Evolutionary conservation across 768 basidiomycete species (phyloP).

Genomic region (Amanita exitialis): DNA sequence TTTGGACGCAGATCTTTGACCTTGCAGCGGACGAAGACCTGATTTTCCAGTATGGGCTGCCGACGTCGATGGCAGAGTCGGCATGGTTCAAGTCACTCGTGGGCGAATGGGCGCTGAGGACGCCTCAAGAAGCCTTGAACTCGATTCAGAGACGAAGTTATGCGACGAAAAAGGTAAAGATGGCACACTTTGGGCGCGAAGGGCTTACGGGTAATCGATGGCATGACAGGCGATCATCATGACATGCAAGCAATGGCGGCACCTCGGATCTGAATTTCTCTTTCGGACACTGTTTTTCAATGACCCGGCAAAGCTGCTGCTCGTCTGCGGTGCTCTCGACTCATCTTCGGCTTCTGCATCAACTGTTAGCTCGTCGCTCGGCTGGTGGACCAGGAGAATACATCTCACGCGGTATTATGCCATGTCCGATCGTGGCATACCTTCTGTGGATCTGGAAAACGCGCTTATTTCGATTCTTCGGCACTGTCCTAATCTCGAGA

Average conservation of each 20-base stretch:
- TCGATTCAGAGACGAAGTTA: slow-evolving; percentile 52
- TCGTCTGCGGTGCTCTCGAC: slow-evolving; percentile 42
- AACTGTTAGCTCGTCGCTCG: slow-evolving; percentile 36
- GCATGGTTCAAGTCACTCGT: slow-evolving; percentile 50
- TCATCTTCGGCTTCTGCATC: slow-evolving; percentile 22
- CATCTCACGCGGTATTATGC: slow-evolving; percentile 49
- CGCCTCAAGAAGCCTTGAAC: slow-evolving; percentile 49
- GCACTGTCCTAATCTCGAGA: slow-evolving; percentile 65
- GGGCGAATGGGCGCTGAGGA: slow-evolving; percentile 46
- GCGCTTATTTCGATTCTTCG: slow-evolving; percentile 48
- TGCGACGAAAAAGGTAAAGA: slow-evolving; percentile 53
- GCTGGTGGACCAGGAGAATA: slow-evolving; percentile 69
- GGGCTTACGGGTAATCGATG: no score
- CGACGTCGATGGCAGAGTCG: slow-evolving; percentile 51
- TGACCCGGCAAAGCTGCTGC: slow-evolving; percentile 42
- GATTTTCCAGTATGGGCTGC: slow-evolving; percentile 52
- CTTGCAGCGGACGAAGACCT: slow-evolving; percentile 62
- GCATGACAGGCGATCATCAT: slow-evolving; percentile 55
- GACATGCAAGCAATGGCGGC: slow-evolving; percentile 57
- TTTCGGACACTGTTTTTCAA: slow-evolving; percentile 64
- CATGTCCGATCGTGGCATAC: slow-evolving; percentile 23
- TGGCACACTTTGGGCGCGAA: neutral
- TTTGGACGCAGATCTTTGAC: slow-evolving; percentile 63
- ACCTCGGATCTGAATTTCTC: slow-evolving; percentile 53
- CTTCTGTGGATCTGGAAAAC: slow-evolving; percentile 39